phyloP scores from a whole-genome alignment of 2,329 filamentous ascomycete genomes.

The Colletotrichum lini region DNA sequence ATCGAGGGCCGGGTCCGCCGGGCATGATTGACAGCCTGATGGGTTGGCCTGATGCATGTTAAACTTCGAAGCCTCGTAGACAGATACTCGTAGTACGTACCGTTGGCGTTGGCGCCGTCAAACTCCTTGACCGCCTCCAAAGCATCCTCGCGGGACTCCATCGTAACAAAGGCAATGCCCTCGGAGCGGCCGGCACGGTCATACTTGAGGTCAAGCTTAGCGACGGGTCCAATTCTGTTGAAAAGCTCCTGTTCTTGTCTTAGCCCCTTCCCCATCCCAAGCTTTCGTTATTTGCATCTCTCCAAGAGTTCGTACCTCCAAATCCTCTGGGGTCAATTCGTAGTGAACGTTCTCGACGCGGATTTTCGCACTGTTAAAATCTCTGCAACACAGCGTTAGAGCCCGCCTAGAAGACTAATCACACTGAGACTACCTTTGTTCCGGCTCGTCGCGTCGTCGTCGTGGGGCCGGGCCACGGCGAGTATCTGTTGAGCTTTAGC shows the following conservation, averaged over 20 bases:
- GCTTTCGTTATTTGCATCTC: not conserved
- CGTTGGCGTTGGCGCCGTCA: conserved; percentile 91
- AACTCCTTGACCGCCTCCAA: conserved; percentile 82
- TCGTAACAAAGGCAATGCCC: conserved; percentile 87
- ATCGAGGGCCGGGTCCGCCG: conserved; percentile 55
- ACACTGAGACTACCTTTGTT: conserved; percentile 50
- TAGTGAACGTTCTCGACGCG: conserved; percentile 94
- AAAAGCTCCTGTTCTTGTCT: conserved; percentile 78
- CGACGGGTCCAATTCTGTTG: conserved; percentile 79
- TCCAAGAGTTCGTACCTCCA: conserved; percentile 71
- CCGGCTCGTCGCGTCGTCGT: conserved; percentile 61
- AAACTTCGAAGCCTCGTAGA: conserved; percentile 18
- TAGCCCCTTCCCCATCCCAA: conserved; percentile 42
- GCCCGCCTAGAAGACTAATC: conserved; percentile 41
- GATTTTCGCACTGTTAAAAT: conserved; percentile 76
- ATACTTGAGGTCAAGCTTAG: conserved; percentile 80
- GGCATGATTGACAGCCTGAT: conserved; percentile 81
- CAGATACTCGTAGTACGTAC: conserved; percentile 54
- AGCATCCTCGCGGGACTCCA: conserved; percentile 79
- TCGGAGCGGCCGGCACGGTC: conserved; percentile 92
- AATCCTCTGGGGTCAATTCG: conserved; percentile 87
- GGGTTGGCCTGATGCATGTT: conserved; percentile 73
- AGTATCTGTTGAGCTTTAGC: conserved; percentile 51
- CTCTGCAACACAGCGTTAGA: conserved; percentile 54
- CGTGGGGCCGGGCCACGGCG: conserved; percentile 59